Evolutionary conservation across 2,329 filamentous ascomycete genomes (phyloP), one percentile per base, ranked within the genome.

Genomic region (Calonectria fujianensis): DNA sequence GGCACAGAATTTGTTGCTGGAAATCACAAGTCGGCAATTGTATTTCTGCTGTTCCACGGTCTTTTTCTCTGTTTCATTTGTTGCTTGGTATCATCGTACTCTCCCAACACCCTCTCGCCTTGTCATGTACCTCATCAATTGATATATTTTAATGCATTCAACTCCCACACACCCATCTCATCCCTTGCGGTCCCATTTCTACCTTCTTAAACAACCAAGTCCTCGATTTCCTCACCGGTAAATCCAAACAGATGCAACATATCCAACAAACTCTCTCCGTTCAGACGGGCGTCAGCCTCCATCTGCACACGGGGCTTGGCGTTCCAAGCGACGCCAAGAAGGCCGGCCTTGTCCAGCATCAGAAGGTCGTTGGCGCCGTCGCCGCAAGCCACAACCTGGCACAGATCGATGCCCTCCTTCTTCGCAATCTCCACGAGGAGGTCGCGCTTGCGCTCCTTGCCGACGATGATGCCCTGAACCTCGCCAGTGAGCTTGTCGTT

Each of bases 301-400:
- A 93, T 91, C 86, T 97, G 95, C 71, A 97, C 95, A 73, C 92
- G 89, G 2, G 94, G 94, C 87, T 97, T 97, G 13, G 95, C 95
- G 82, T 96, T 95, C 89, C 95, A 96, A 2, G 95, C 95, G 4
- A 97, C 92, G 27, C 95, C 95, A 48, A 96, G 45, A 6, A 70
- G 70, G 0, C 94, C 94, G 0, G 95, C 94, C 63, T 91, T 90
- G 11, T 88, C 89, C 89, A 97, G 92, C 95, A 97, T 97, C 73
- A 93, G 87, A 77, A 97, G 84, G 82, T 97, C 95, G 81, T 97
- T 97, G 48, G 94, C 95, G 9, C 95, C 95, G 83, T 97, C 95
- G 6, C 95, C 95, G 0, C 96, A 91, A 3, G 94, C 94, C 32
- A 97, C 87, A 37, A 93, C 90, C 84, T 95, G 93, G 32, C 91